phyloP scores from a whole-genome alignment of 1,139 yeast species.

The Magnusiomyces tetraspermus region DNA sequence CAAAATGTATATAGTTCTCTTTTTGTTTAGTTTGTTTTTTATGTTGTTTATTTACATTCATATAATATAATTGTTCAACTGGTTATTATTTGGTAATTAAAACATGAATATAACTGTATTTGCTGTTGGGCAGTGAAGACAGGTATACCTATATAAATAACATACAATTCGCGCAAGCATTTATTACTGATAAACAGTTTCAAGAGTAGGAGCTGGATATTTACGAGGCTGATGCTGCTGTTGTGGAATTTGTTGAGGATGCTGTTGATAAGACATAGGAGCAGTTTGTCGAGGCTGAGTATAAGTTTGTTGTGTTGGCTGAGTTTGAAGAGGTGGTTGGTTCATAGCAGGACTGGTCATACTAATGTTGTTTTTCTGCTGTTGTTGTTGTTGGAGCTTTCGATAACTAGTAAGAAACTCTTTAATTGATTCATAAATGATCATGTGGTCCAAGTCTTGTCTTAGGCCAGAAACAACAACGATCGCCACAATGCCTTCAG shows the following conservation, averaged over 20 bases:
- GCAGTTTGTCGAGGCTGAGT: not conserved
- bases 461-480: constrained; percentile 51
- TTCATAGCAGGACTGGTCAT: too few relatives aligned
- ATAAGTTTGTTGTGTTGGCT: not conserved
- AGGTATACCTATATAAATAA: too few relatives aligned
- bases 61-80: not conserved
- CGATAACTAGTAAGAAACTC: constrained; percentile 7
- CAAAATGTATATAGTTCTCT: not conserved
- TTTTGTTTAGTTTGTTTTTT: not conserved
- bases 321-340: not conserved
- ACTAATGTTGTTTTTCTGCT: not conserved
- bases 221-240: not conserved
- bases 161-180: too few relatives aligned
- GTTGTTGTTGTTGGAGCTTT: not conserved
- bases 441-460: constrained; percentile 28
- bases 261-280: not conserved
- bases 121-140: too few relatives aligned
- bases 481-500: constrained; percentile 44
- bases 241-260: not conserved
- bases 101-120: too few relatives aligned
- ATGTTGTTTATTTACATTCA: not conserved
- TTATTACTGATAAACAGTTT: not conserved
- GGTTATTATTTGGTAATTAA: too few relatives aligned
- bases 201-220: not conserved
- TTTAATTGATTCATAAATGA: constrained; percentile 18